Conservation (phyloP, 257 asterid species). For the Solanum ossicruentum region DNA sequence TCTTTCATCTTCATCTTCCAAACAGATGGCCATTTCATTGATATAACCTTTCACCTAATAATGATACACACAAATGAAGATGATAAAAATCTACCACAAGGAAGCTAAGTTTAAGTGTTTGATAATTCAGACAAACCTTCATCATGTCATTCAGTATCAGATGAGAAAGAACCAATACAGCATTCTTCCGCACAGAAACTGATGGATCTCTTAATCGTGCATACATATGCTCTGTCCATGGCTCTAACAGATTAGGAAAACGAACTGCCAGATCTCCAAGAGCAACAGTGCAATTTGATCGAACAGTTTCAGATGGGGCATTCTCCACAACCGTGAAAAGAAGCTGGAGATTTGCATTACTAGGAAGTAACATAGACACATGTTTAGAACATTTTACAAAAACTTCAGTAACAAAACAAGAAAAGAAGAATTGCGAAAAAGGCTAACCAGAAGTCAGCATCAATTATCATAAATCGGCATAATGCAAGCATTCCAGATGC, state of each 20-base stretch:
- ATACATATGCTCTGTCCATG: slow-evolving; percentile 98
- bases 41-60: slow-evolving; percentile 88
- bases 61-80: not conserved
- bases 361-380: slow-evolving; percentile 13
- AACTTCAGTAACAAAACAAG: not conserved
- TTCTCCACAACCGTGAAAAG: slow-evolving; percentile 98
- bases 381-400: not conserved
- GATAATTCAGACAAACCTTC: slow-evolving; percentile 51
- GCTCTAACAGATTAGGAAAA: slow-evolving; percentile 89
- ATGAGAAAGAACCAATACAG: slow-evolving; percentile 94
- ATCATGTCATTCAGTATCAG: slow-evolving; percentile 96
- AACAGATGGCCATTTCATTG: slow-evolving; percentile 78
- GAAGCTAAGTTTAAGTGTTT: not conserved
- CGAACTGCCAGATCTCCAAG: slow-evolving; percentile 97
- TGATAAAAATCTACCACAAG: slow-evolving; percentile 1
- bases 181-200: slow-evolving; percentile 70
- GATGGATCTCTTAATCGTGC: slow-evolving; percentile 85
- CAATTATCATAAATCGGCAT: slow-evolving; percentile 83
- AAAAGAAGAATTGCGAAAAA: not conserved
- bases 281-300: slow-evolving; percentile 94
- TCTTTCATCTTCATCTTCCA: slow-evolving; percentile 89
- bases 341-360: slow-evolving; percentile 87
- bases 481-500: slow-evolving; percentile 93
- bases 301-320: slow-evolving; percentile 82
- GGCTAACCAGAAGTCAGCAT: slow-evolving; percentile 78